phyloP scores from a whole-genome alignment of 257 asterid genomes.

The Gentiana straminea region DNA sequence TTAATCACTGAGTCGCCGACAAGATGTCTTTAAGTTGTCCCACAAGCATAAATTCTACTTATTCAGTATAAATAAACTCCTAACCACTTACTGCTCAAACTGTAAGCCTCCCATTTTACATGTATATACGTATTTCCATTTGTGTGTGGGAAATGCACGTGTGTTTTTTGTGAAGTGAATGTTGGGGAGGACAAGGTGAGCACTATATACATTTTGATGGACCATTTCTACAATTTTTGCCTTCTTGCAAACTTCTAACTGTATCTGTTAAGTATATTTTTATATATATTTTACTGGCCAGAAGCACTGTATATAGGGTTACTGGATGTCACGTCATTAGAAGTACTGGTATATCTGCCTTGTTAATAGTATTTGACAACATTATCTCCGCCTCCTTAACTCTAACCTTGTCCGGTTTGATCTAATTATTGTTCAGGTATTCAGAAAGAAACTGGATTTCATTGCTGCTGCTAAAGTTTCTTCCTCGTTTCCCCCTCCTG shows the following conservation, averaged over 20 bases:
- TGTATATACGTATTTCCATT: background rate
- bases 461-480: slow-evolving; percentile 94
- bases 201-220: background rate
- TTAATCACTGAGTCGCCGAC: too few relatives aligned
- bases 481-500: slow-evolving; percentile 85
- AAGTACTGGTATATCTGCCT: too few relatives aligned
- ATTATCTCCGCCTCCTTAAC: too few relatives aligned
- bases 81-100: background rate
- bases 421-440: slow-evolving; percentile 42
- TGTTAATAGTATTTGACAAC: too few relatives aligned
- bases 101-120: background rate
- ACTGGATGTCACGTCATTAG: too few relatives aligned
- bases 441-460: slow-evolving; percentile 78
- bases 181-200: background rate
- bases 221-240: too few relatives aligned
- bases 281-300: background rate
- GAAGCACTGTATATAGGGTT: too few relatives aligned
- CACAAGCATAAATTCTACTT: background rate
- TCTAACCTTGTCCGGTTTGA: background rate
- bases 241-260: background rate
- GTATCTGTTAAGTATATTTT: background rate
- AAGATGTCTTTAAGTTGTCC: background rate
- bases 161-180: background rate
- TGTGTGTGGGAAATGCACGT: background rate
- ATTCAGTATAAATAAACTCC: background rate